phyloP scores from a whole-genome alignment of 306 rosid genomes.

The Corylus heterophylla region DNA sequence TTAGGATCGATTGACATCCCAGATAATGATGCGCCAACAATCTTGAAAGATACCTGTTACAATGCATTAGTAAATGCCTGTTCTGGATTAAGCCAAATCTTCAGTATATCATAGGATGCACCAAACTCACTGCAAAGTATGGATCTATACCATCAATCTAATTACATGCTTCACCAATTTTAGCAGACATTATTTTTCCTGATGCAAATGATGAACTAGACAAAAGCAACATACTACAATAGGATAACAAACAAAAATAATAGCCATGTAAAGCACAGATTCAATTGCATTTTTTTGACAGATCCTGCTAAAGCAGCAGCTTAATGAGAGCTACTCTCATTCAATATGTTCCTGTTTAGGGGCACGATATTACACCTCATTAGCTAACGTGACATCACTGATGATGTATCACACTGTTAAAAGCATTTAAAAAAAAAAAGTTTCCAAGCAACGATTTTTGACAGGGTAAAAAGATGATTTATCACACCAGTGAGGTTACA shows the following conservation, averaged over 20 bases:
- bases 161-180: not conserved
- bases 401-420: not conserved
- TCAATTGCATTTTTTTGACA: not conserved
- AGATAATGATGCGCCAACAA: constrained; percentile 84
- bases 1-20: constrained; percentile 75
- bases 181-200: constrained; percentile 3
- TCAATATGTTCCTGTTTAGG: not conserved
- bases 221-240: not conserved
- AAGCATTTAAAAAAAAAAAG: too few relatives aligned
- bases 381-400: not conserved
- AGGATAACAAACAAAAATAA: not conserved
- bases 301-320: not conserved
- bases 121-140: not conserved
- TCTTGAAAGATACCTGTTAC: constrained; percentile 75
- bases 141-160: not conserved
- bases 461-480: not conserved
- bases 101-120: constrained; percentile 7
- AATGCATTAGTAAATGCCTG: constrained; percentile 19
- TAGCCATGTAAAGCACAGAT: not conserved
- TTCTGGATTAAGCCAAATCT: constrained; percentile 21
- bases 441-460: not conserved
- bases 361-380: not conserved
- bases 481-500: not conserved
- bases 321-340: not conserved
- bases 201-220: not conserved